These are phyloP conservation scores for Suillus subluteus DNA, from an alignment of 768 basidiomycete species.

Conservation along the genomic window DNA sequence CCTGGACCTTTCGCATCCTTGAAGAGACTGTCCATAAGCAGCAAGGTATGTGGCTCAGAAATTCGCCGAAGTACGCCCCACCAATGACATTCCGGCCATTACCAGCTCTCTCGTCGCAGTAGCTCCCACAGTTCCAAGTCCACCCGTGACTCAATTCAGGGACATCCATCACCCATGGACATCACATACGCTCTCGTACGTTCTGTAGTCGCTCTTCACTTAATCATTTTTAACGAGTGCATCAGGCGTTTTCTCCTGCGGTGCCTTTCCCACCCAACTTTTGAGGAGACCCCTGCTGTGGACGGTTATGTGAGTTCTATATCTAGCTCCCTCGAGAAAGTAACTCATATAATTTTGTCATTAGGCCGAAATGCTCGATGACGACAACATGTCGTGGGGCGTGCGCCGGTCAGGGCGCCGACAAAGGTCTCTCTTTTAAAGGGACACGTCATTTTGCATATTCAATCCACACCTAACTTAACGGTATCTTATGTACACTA, in stretches of 20 bases:
- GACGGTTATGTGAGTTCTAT: conserved; percentile 21
- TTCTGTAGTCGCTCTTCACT: neutral
- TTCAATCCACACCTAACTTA: conserved; percentile 11
- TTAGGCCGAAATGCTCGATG: conserved; percentile 33
- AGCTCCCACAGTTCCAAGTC: conserved; percentile 26
- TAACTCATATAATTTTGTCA: neutral
- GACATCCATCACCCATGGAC: conserved; percentile 25
- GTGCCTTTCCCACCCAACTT: conserved; percentile 9
- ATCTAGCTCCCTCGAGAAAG: neutral
- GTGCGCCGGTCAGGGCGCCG: conserved; percentile 11
- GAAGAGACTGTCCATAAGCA: conserved; percentile 27
- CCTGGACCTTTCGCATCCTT: conserved; percentile 18
- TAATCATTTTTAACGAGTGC: conserved; percentile 13
- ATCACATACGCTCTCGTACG: conserved; percentile 27
- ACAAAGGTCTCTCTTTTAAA: conserved; percentile 17
- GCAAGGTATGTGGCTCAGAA: conserved; percentile 21
- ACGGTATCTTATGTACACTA: conserved; percentile 16
- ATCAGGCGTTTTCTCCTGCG: conserved; percentile 17
- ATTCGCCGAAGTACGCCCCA: neutral
- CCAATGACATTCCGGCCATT: neutral
- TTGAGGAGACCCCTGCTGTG: conserved; percentile 6
- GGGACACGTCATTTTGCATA: neutral
- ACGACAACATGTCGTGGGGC: conserved; percentile 34
- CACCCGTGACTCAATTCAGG: conserved; percentile 14
- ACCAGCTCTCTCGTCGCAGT: conserved; percentile 1